These are phyloP conservation scores for Capsella bursapastoris DNA, from an alignment of 345 rosid genomes.

Conservation along the genomic window DNA sequence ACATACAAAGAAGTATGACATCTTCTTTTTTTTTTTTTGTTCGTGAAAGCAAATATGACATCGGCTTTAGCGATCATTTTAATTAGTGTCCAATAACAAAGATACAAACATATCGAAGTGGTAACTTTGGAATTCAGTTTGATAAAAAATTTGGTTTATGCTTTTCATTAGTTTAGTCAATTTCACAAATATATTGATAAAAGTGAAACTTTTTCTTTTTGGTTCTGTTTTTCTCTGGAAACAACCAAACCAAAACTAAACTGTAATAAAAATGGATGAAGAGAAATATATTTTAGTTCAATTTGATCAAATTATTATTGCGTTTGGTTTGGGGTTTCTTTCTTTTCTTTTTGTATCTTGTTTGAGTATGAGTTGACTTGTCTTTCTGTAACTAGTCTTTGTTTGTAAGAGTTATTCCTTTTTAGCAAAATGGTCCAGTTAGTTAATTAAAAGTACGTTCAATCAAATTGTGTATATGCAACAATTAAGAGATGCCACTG, in stretches of 20 bases:
- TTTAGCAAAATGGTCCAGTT: background rate
- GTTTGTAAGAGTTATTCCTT: background rate
- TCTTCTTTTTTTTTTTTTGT: background rate
- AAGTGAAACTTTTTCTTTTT: background rate
- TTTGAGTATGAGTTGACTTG: background rate
- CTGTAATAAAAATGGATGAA: background rate
- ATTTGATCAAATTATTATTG: no score
- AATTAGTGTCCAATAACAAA: background rate
- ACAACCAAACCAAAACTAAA: conserved; percentile 6
- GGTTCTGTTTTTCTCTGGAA: conserved; percentile 1
- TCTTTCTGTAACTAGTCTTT: background rate
- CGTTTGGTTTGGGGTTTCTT: background rate
- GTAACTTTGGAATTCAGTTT: conserved; percentile 2
- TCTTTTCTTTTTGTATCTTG: background rate
- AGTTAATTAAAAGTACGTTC: background rate
- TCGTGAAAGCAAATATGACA: background rate
- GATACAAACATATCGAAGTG: conserved; percentile 18
- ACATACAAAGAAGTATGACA: background rate
- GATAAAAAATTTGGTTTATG: conserved; percentile 3
- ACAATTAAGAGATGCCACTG: conserved; percentile 12
- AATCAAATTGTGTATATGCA: background rate
- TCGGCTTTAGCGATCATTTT: no score
- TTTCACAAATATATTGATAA: background rate
- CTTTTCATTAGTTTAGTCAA: background rate
- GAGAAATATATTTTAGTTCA: background rate